Percentiles rank a stretch among this genome's conserved stretches.
These are phyloP conservation scores for Selenicereus undatus DNA, from an alignment of 148 eudicot species.

Conservation along the genomic window DNA sequence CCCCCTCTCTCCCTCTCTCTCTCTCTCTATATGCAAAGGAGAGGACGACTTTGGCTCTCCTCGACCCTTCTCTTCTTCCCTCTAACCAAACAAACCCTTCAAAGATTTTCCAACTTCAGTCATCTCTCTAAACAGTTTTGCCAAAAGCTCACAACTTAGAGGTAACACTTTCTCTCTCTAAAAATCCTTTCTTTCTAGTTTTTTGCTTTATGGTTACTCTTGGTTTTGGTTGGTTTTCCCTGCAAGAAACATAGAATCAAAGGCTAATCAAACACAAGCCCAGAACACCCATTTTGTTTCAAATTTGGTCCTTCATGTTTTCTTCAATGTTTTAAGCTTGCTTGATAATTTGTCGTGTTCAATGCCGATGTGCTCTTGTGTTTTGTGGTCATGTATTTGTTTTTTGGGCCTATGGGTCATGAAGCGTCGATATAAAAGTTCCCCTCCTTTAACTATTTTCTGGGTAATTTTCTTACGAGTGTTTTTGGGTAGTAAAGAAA, in stretches of 20 bases:
- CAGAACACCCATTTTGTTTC: conserved; percentile 24
- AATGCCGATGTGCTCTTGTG: conserved; percentile 23
- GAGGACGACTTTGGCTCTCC: conserved; percentile 31
- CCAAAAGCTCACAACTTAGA: neutral
- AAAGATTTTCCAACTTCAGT: neutral
- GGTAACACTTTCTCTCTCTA: neutral
- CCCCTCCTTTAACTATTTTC: conserved; percentile 3
- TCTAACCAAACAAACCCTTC: conserved; percentile 6
- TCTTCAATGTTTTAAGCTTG: conserved; percentile 5
- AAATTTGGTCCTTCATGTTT: conserved; percentile 29
- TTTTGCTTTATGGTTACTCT: conserved; percentile 14
- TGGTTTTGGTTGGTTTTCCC: conserved; percentile 13
- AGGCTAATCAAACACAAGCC: conserved; percentile 5
- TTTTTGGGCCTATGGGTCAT: neutral
- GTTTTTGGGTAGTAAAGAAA: conserved; percentile 11
- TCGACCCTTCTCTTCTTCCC: conserved; percentile 7
- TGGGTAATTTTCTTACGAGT: conserved; percentile 1
- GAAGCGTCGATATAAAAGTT: conserved; percentile 20
- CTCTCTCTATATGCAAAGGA: conserved; percentile 17
- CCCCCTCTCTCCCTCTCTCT: neutral
- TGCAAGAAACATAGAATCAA: conserved; percentile 22
- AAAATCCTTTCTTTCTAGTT: neutral
- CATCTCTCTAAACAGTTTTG: conserved; percentile 5
- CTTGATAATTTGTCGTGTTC: conserved; percentile 21
- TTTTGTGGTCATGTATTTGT: conserved; percentile 1